phyloP scores from a whole-genome alignment of 352 stramenopile species.

The Pythium apleroticum region DNA sequence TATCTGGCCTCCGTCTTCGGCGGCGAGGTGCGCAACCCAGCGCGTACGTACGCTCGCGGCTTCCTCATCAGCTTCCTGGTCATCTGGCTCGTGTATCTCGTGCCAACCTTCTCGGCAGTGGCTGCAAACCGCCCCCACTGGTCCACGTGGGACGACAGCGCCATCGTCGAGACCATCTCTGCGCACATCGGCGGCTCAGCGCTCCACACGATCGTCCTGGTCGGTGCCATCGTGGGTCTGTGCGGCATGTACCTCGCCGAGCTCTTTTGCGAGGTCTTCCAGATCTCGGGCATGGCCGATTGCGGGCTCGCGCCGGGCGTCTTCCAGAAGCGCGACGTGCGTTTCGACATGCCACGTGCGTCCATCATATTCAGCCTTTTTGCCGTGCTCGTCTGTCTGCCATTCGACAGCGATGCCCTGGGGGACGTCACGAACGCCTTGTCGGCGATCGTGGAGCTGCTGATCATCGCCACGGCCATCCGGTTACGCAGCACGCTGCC shows the following conservation, averaged over 20 bases:
- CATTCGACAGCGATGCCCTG: constrained; percentile 41
- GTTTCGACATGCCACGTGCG: constrained; percentile 18
- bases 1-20: constrained; percentile 84
- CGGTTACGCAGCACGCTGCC: constrained; percentile 59
- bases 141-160: constrained; percentile 69
- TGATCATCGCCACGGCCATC: constrained; percentile 84
- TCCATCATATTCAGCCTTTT: constrained; percentile 22
- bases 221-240: constrained; percentile 67
- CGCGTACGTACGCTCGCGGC: constrained; percentile 68
- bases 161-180: constrained; percentile 64
- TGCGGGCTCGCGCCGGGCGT: constrained; percentile 56
- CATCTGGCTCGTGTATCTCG: constrained; percentile 62
- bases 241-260: constrained; percentile 86
- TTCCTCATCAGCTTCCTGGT: constrained; percentile 78
- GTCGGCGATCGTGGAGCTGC: constrained; percentile 64
- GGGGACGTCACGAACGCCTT: constrained; percentile 81
- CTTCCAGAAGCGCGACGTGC: constrained; percentile 49
- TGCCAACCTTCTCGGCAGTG: constrained; percentile 84
- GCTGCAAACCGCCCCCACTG: constrained; percentile 54
- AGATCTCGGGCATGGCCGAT: constrained; percentile 64
- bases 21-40: constrained; percentile 79
- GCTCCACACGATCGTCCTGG: constrained; percentile 74
- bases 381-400: constrained; percentile 8
- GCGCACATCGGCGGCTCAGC: constrained; percentile 65
- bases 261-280: constrained; percentile 82